Evolutionary conservation across 1,139 yeast genomes (phyloP).

Genomic region (Protomyces gravidus): DNA sequence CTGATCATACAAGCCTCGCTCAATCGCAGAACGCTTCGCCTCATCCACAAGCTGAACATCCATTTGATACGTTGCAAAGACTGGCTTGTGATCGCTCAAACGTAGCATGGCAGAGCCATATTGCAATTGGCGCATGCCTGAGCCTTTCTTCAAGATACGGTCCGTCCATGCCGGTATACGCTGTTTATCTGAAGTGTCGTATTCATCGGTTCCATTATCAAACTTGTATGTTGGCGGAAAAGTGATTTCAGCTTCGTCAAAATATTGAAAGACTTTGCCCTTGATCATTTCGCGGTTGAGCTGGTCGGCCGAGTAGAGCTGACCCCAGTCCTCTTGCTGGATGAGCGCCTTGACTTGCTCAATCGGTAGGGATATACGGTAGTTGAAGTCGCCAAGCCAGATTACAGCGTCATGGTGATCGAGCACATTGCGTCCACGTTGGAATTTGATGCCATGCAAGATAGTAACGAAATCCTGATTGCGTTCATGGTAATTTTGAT

Average conservation of each 20-base stretch:
- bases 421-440: conserved; percentile 60
- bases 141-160: conserved; percentile 57
- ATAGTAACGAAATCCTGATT: conserved; percentile 83
- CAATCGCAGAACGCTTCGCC: conserved; percentile 52
- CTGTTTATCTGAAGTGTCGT: conserved; percentile 87
- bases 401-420: conserved; percentile 72
- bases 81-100: conserved; percentile 94
- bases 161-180: conserved; percentile 98
- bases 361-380: conserved; percentile 69
- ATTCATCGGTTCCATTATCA: conserved; percentile 76
- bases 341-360: conserved; percentile 66
- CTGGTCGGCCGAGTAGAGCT: conserved; percentile 72
- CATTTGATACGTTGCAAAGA: conserved; percentile 69
- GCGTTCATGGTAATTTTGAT: conserved; percentile 75
- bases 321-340: conserved; percentile 46
- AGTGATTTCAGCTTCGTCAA: conserved; percentile 69
- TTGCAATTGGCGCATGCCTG: conserved; percentile 56
- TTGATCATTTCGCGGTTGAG: conserved; percentile 71
- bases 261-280: conserved; percentile 84
- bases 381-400: conserved; percentile 97
- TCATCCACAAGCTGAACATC: conserved; percentile 69
- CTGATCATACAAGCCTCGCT: conserved; percentile 54
- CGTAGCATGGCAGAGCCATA: conserved; percentile 57
- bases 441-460: conserved; percentile 69
- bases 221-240: conserved; percentile 92